Evolutionary conservation across 2,329 filamentous ascomycete genomes (phyloP).

Genomic region (Fusarium succisae): DNA sequence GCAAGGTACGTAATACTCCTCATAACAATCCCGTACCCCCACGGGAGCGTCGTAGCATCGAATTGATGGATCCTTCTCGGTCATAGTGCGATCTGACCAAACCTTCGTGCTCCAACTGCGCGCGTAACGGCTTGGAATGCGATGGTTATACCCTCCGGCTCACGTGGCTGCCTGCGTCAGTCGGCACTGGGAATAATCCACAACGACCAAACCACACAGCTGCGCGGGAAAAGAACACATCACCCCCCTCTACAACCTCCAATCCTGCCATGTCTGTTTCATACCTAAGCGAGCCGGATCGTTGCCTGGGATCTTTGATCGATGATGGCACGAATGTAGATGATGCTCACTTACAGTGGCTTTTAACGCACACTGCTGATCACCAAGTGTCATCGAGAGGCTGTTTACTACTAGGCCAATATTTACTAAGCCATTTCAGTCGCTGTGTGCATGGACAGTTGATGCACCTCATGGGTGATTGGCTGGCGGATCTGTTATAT

Average conservation of each 20-base stretch:
- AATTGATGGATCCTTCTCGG: background rate
- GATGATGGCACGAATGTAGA: background rate
- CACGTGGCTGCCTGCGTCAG: background rate
- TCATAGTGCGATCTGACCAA: background rate
- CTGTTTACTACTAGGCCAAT: background rate
- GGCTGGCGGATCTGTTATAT: background rate
- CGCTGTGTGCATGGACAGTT: background rate
- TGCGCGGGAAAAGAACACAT: background rate
- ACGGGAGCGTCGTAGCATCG: background rate
- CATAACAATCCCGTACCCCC: no score
- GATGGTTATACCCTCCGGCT: background rate
- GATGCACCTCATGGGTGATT: background rate
- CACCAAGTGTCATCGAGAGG: accelerated
- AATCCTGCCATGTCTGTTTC: accelerated
- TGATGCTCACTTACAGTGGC: background rate
- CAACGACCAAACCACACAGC: background rate
- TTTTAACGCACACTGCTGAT: background rate
- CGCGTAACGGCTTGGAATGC: background rate
- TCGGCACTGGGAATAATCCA: background rate
- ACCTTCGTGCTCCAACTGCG: background rate
- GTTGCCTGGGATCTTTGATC: background rate
- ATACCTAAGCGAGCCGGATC: background rate
- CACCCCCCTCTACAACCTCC: accelerated
- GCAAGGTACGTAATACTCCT: background rate
- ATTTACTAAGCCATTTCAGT: background rate